These are phyloP conservation scores for Cyberlindnera mycetangii DNA, from an alignment of 805 yeast species.

Conservation along the genomic window DNA sequence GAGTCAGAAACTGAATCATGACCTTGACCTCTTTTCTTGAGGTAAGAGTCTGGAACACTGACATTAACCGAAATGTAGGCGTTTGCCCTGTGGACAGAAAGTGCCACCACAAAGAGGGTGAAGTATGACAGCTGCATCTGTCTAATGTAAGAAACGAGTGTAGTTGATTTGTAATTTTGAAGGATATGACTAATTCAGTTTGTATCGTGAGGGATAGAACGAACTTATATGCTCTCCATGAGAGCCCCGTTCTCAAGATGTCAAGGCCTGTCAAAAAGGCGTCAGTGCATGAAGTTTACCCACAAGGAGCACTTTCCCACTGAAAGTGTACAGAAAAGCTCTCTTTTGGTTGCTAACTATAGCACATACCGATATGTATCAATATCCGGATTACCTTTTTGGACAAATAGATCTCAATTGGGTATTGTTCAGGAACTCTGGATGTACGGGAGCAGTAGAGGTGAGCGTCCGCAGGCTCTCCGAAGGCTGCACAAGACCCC, in stretches of 20 bases:
- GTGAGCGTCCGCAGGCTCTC: not conserved
- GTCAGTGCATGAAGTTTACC: not conserved
- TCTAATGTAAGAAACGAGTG: not conserved
- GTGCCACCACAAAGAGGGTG: slow-evolving; percentile 7
- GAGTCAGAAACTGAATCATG: not conserved
- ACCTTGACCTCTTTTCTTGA: slow-evolving; percentile 7
- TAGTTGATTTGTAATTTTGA: not conserved
- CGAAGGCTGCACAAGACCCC: not conserved
- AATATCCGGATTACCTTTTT: not conserved
- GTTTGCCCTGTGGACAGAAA: slow-evolving; percentile 6
- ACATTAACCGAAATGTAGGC: slow-evolving; percentile 13
- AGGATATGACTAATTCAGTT: not conserved
- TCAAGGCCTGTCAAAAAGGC: not conserved
- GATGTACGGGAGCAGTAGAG: not conserved
- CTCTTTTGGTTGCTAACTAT: not conserved
- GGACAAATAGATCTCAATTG: not conserved
- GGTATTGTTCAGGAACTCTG: not conserved
- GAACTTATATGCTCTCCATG: not conserved
- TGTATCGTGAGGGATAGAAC: not conserved
- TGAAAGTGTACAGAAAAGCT: not conserved
- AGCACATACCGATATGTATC: slow-evolving; percentile 4
- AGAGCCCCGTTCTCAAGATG: not conserved
- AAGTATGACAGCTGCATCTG: slow-evolving; percentile 6
- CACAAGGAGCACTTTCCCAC: not conserved
- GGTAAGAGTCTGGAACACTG: slow-evolving; percentile 1